Evolutionary conservation across 148 eudicot species (phyloP).

Genomic region (Camellia lanceoleosa): DNA sequence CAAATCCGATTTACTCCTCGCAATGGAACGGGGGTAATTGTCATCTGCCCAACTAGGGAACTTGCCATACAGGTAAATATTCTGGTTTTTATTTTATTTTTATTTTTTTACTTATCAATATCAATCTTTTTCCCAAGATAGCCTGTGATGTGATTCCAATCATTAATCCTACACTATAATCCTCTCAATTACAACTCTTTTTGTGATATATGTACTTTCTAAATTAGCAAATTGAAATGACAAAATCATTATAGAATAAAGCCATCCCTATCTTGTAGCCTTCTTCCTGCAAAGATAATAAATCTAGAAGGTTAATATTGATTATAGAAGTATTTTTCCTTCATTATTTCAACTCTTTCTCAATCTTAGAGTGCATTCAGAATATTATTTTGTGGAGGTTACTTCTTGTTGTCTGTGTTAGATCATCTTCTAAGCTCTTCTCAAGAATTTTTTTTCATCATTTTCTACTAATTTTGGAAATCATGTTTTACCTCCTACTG

Average conservation of each 20-base stretch:
- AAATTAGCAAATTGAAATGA: too few species aligned
- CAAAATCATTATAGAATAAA: too few species aligned
- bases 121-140: neutral
- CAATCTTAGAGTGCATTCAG: neutral
- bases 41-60: constrained; percentile 96
- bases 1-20: constrained; percentile 62
- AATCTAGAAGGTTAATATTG: neutral
- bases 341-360: neutral
- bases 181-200: neutral
- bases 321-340: neutral
- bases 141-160: neutral
- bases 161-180: neutral
- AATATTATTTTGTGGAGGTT: neutral
- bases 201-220: too few species aligned
- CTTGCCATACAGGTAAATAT: constrained; percentile 85
- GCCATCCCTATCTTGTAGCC: neutral
- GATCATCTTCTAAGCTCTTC: too few species aligned
- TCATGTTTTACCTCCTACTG: too few species aligned
- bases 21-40: constrained; percentile 75
- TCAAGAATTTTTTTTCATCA: too few species aligned
- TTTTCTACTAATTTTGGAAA: too few species aligned
- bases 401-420: neutral
- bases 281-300: neutral
- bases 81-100: neutral
- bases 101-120: neutral